Evolutionary conservation across 345 rosid species (phyloP), one percentile per base, ranked within the genome.

Genomic region (Luvunga scandens): DNA sequence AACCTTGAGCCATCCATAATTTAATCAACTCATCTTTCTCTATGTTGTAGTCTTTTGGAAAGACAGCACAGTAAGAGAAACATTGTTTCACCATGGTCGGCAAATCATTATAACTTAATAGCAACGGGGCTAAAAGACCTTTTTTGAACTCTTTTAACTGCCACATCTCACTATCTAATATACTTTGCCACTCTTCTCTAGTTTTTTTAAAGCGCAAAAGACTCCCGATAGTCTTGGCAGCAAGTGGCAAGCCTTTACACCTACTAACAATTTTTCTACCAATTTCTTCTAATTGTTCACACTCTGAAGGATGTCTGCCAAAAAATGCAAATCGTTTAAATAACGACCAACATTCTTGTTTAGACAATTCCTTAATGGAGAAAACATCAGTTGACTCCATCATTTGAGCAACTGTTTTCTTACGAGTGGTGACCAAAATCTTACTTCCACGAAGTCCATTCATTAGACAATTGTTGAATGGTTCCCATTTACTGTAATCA

Each of bases 1-100:
- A 67, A 67, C 71, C 71, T 67, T 38, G 71, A 38, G 53, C 53
- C 53, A 38, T 67, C 71, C 71, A 67, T 2, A 67, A n/a, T 67
- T n/a, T 67, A 24, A 67, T 38, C 28, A 67, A 10, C 24, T 39
- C 53, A n/a, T 67, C 53, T 67, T 67, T 38, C 0, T 5, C 4
- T 24, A 67, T 22, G 2, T 1, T 1, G 16, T 67, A n/a, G 30
- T 22, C 71, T 21, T 67, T 67, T 4, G 71, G 53, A 6, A 67
- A 67, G 9, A 67, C 7, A 4, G 71, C 71, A 67, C 71, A 67
- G 12, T 9, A 73, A 6, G 55, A 59, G 22, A 53, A 73, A 60
- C 55, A 59, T 0, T 5, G 14, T 14, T 25, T 73, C 7, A 7
- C 27, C 0, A 2, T 33, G 6, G 13, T 31, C 0, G 30, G 48